phyloP scores from a whole-genome alignment of 1,284 basidiomycete species.

The Pascua guehoae region DNA sequence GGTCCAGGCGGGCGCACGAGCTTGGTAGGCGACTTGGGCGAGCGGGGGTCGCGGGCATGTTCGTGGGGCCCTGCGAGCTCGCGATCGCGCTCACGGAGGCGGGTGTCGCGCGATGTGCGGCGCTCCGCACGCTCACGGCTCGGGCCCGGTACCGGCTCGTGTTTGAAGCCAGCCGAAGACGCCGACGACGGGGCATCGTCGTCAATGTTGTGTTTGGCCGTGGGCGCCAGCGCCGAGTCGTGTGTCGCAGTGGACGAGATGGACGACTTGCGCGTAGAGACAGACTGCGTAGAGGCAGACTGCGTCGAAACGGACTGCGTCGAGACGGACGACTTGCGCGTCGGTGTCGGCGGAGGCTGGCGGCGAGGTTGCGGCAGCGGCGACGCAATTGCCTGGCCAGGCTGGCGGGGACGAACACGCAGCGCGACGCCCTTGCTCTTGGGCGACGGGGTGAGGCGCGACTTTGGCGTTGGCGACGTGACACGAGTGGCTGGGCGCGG shows the following conservation, averaged over 20 bases:
- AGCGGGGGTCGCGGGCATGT: too few species aligned
- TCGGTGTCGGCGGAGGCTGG: neutral
- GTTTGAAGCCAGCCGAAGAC: too few species aligned
- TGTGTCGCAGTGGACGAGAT: neutral
- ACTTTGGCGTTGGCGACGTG: neutral
- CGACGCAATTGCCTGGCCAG: neutral
- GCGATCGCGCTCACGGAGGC: too few species aligned
- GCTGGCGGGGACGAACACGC: neutral
- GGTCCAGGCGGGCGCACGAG: too few species aligned
- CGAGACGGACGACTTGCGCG: neutral
- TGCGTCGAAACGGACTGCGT: neutral
- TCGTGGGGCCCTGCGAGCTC: too few species aligned
- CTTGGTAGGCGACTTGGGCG: too few species aligned
- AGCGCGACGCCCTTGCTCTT: neutral
- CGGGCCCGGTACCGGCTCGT: too few species aligned
- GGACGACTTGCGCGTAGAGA: too few species aligned
- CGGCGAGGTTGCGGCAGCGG: neutral
- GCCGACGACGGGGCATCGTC: too few species aligned
- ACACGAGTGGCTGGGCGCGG: neutral
- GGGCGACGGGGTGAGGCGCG: conserved; percentile 3
- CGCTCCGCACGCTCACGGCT: too few species aligned
- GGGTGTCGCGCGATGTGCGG: too few species aligned
- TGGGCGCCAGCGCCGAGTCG: neutral
- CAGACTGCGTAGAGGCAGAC: too few species aligned
- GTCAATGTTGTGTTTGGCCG: neutral